A percentile compares a stretch with the other conserved stretches of the same genome.
Evolutionary conservation across 306 rosid species (phyloP).

Genomic region (Hippophae gyantsensis): DNA sequence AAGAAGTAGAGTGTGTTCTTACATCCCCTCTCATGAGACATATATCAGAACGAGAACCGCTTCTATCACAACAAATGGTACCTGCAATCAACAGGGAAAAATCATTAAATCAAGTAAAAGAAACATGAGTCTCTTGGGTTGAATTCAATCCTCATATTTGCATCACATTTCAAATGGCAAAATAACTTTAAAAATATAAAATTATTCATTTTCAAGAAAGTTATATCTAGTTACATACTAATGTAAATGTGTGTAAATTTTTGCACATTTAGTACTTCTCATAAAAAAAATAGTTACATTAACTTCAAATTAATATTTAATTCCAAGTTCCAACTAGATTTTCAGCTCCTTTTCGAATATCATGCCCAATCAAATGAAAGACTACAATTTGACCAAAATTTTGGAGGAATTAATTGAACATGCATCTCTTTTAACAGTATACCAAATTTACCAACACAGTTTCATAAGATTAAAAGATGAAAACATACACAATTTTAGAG

Average conservation of each 20-base stretch:
- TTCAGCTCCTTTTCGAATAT: too few relatives aligned
- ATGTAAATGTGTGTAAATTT: too few relatives aligned
- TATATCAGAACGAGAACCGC: slow-evolving; percentile 65
- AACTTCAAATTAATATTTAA: too few relatives aligned
- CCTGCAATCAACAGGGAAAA: slow-evolving; percentile 29
- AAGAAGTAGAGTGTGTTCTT: slow-evolving; percentile 57
- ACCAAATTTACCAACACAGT: neutral
- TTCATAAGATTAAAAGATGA: slow-evolving; percentile 1
- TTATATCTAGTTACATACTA: too few relatives aligned
- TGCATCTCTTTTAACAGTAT: neutral
- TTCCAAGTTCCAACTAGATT: too few relatives aligned
- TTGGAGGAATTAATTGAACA: neutral
- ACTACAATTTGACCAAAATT: too few relatives aligned
- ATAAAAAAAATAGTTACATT: too few relatives aligned
- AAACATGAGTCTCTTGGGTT: neutral
- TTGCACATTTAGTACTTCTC: too few relatives aligned
- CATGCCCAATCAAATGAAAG: too few relatives aligned
- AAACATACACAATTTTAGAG: neutral
- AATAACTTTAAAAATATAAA: too few relatives aligned
- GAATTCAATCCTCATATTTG: neutral
- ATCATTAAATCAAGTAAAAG: neutral
- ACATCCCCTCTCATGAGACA: slow-evolving; percentile 88
- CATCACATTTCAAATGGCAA: too few relatives aligned
- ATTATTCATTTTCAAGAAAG: too few relatives aligned
- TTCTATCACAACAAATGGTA: slow-evolving; percentile 78